A percentile compares a stretch with the other conserved stretches of the same genome.
Evolutionary conservation across 1,139 yeast species (phyloP).

Genomic region (Lodderomyces elongisporus): DNA sequence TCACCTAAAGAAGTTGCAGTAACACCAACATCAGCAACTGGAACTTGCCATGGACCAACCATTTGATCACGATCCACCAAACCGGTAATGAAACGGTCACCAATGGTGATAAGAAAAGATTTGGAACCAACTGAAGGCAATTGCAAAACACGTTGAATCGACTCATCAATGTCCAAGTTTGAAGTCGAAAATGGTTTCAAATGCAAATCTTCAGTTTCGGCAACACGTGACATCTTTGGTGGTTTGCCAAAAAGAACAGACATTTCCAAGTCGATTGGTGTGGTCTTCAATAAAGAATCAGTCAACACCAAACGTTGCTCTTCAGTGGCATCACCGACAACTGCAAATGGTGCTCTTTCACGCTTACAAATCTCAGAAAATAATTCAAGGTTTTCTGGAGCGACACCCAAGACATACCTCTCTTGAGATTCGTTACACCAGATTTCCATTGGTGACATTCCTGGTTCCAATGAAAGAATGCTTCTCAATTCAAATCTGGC

Average conservation of each 20-base stretch:
- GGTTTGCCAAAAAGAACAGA: slow-evolving; percentile 95
- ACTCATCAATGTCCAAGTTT: slow-evolving; percentile 46
- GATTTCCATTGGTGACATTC: slow-evolving; percentile 99
- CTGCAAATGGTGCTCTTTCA: slow-evolving; percentile 95
- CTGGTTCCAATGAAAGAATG: slow-evolving; percentile 87
- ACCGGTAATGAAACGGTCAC: slow-evolving; percentile 96
- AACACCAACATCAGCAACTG: slow-evolving; percentile 99
- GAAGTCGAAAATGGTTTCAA: slow-evolving; percentile 44
- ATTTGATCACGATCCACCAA: slow-evolving; percentile 96
- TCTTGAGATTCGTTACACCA: slow-evolving; percentile 99
- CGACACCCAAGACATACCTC: slow-evolving; percentile 90
- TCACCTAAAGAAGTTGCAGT: slow-evolving; percentile 88
- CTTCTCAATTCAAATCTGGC: slow-evolving; percentile 90
- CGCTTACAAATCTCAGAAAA: slow-evolving; percentile 83
- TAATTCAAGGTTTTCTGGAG: slow-evolving; percentile 66
- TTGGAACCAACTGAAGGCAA: slow-evolving; percentile 96
- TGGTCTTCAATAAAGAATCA: slow-evolving; percentile 67
- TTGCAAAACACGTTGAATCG: slow-evolving; percentile 75
- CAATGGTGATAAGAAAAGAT: slow-evolving; percentile 91
- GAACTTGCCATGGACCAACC: slow-evolving; percentile 99
- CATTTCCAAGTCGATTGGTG: slow-evolving; percentile 97
- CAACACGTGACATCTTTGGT: slow-evolving; percentile 87
- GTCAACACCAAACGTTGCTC: slow-evolving; percentile 80
- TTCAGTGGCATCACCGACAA: slow-evolving; percentile 89
- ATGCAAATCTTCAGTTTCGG: slow-evolving; percentile 57